These are phyloP conservation scores for Eudorina sp. DNA, from an alignment of 139 green algal species.

Conservation along the genomic window DNA sequence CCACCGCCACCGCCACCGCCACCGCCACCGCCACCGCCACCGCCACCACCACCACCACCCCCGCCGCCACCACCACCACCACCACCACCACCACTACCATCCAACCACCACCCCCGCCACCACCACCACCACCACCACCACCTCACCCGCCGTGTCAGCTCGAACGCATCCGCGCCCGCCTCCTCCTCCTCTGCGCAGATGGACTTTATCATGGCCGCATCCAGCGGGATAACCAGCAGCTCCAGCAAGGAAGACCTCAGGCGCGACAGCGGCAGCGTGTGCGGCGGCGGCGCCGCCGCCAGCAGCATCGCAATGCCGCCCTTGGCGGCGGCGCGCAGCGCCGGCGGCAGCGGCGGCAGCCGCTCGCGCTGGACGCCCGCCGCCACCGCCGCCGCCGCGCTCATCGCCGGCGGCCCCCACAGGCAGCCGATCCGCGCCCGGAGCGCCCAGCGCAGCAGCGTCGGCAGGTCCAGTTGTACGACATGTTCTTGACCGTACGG, in stretches of 20 bases:
- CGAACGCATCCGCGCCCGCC: conserved; percentile 39
- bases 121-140: no score
- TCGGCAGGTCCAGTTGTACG: not conserved
- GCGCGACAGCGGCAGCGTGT: not conserved
- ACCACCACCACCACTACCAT: no score
- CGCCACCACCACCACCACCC: no score
- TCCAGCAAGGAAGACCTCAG: not conserved
- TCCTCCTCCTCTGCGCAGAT: conserved; percentile 1
- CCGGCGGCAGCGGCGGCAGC: not conserved
- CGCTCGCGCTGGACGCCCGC: not conserved
- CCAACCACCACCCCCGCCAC: no score
- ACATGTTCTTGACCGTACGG: not conserved
- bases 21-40: no score
- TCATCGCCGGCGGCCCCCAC: not conserved
- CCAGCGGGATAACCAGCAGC: not conserved
- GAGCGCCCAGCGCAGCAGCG: not conserved
- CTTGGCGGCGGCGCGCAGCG: not conserved
- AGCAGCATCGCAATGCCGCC: not conserved
- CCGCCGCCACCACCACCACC: no score
- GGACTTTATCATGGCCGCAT: not conserved
- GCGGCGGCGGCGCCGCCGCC: conserved; percentile 1
- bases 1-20: no score
- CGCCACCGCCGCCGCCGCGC: not conserved
- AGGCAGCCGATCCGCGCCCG: not conserved
- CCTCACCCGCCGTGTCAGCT: no score